Base-by-base conservation (phyloP, 2,329 filamentous ascomycete genomes). In the Ceratocystis eucalypticola region DNA sequence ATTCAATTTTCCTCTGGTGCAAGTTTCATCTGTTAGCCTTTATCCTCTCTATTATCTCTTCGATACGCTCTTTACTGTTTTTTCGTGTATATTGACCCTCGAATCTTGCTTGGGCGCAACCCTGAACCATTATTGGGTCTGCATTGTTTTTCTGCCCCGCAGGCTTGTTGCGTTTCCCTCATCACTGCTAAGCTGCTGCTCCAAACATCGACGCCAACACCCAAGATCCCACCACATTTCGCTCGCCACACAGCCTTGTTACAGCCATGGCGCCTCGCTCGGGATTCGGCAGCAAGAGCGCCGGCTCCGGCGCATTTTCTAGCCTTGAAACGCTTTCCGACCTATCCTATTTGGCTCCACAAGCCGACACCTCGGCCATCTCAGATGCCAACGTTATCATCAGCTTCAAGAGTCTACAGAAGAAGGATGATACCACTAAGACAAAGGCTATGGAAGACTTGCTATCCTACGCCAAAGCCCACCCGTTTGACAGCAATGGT, bases 361-460 rank as follows among this genome's bases (percentile, higher is more conserved):
- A 91, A 8, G 89, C 89, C 61, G 88, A 96, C 72, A 84, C 96
- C 70, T 85, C 86, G 44, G 78, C 78, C 55, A 85, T 99, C 68
- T 88, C 86, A 57, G 87, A 96, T 71, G 82, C 91, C 6, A 88
- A 94, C 72, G 80, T 93, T 46, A 85, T 93, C 46, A 91, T 97
- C 15, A 85, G 87, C n/a, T 90, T 96, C 77, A 96, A 96, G 76
- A 96, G 95, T 71, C 77, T 96, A 2, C 82, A 87, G 63, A 99
- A 97, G 77, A 96, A 94, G 76, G 93, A 96, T 77, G 88, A 87
- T 72, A 96, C 86, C 10, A 99, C 94, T 46, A 96, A 96, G 74
- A 82, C 88, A 6, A 96, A 93, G 74, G 93, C 90, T 0, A 78
- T 99, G 33, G 92, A 97, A 71, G 93, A 97, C 64, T 77, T 99